Evolutionary conservation across 345 rosid genomes (phyloP).

Genomic region (Eucalyptus caleyi): DNA sequence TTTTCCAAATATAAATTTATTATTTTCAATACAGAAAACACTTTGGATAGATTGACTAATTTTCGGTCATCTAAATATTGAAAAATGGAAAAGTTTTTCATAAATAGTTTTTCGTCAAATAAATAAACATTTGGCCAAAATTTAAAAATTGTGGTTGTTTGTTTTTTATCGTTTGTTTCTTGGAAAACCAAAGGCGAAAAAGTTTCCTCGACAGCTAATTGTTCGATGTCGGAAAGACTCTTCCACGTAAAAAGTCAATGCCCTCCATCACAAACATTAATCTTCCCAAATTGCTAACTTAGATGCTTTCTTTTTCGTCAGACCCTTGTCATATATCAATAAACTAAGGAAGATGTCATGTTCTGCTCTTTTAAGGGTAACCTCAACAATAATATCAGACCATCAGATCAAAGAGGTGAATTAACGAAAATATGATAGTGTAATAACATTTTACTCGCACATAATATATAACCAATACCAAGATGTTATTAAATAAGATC

Average conservation of each 20-base stretch:
- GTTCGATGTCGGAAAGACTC: neutral
- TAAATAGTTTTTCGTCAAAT: too few relatives aligned
- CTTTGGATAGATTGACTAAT: neutral
- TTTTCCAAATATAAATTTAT: neutral
- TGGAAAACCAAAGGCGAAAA: too few relatives aligned
- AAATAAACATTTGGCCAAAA: neutral
- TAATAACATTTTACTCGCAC: neutral
- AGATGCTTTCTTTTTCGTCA: neutral
- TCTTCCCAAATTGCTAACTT: neutral
- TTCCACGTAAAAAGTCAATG: neutral
- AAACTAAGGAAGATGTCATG: too few relatives aligned
- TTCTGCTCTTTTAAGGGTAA: neutral
- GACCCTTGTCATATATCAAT: neutral
- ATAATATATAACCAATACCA: neutral
- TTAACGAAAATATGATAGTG: neutral
- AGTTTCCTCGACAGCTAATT: neutral
- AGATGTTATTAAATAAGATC: too few relatives aligned
- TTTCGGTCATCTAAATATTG: neutral
- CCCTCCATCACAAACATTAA: too few relatives aligned
- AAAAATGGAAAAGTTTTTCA: fast-evolving
- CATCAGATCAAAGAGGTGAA: neutral
- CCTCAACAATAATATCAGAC: too few relatives aligned
- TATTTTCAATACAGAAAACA: neutral
- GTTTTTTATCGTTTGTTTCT: neutral
- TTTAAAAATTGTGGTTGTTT: neutral